Conservation (phyloP, 805 yeast genomes). For the Candida maltosa region DNA sequence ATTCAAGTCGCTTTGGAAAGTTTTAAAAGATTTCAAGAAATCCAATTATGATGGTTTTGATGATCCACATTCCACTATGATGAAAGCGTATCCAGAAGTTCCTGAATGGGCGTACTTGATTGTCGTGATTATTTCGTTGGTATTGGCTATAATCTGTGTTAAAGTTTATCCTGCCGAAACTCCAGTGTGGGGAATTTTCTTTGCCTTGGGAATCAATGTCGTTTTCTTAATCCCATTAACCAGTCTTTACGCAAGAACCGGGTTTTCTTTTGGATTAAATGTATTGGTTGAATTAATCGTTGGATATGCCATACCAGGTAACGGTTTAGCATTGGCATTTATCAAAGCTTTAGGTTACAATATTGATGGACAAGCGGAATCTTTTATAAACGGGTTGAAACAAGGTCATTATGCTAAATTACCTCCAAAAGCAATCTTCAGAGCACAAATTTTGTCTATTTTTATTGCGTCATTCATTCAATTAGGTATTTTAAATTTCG, state of each 20-base stretch:
- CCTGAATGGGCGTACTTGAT: constrained; percentile 31
- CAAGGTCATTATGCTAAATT: constrained; percentile 35
- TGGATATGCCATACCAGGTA: constrained; percentile 25
- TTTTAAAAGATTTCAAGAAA: constrained; percentile 10
- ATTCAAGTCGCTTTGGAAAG: constrained; percentile 5
- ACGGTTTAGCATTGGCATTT: constrained; percentile 19
- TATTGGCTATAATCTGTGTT: constrained; percentile 29
- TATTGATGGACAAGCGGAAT: constrained; percentile 29
- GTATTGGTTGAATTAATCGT: constrained; percentile 52
- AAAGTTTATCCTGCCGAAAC: constrained; percentile 39
- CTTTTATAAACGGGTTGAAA: constrained; percentile 27
- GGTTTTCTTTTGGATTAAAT: constrained; percentile 45
- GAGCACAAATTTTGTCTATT: constrained; percentile 25
- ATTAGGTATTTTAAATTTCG: constrained; percentile 20
- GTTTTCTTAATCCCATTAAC: constrained; percentile 51
- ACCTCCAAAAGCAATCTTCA: constrained; percentile 40
- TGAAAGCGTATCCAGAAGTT: constrained; percentile 32
- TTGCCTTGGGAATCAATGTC: constrained; percentile 48
- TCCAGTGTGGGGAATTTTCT: constrained; percentile 60
- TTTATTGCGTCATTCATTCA: constrained; percentile 18
- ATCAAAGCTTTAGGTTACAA: constrained; percentile 23
- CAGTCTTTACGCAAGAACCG: constrained; percentile 47
- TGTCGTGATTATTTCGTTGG: constrained; percentile 22
- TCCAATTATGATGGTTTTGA: constrained; percentile 14
- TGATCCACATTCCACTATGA: constrained; percentile 28